Evolutionary conservation across 2,329 filamentous ascomycete genomes (phyloP).

Genomic region (Cercospora sp.): DNA sequence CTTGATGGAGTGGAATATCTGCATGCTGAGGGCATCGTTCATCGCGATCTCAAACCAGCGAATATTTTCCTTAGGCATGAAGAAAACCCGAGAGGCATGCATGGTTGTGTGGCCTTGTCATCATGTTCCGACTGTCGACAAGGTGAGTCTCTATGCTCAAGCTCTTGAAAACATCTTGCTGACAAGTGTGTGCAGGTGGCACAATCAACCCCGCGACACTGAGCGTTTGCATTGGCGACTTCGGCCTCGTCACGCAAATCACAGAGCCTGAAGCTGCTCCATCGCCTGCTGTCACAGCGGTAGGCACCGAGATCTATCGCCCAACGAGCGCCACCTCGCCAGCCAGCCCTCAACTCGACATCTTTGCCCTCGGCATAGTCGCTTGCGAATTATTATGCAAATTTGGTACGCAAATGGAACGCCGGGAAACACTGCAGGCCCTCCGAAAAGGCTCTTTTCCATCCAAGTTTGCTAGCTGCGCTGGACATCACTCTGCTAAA

Average conservation of each 20-base stretch:
- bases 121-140: slow-evolving; percentile 49
- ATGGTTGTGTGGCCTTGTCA: slow-evolving; percentile 49
- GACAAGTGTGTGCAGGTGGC: neutral
- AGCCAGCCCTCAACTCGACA: slow-evolving; percentile 57
- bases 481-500: slow-evolving; percentile 12
- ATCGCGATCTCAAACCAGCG: slow-evolving; percentile 67
- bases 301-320: slow-evolving; percentile 64
- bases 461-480: slow-evolving; percentile 16
- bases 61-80: slow-evolving; percentile 65
- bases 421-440: slow-evolving; percentile 39
- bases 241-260: slow-evolving; percentile 63
- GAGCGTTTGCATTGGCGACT: slow-evolving; percentile 64
- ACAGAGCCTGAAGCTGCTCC: slow-evolving; percentile 37
- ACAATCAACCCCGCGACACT: slow-evolving; percentile 27
- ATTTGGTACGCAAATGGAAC: slow-evolving; percentile 50
- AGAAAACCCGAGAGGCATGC: slow-evolving; percentile 28
- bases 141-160: neutral
- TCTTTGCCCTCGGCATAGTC: slow-evolving; percentile 63
- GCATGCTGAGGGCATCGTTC: slow-evolving; percentile 61
- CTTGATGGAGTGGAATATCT: slow-evolving; percentile 66
- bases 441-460: slow-evolving; percentile 32
- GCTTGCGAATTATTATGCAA: slow-evolving; percentile 61
- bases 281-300: slow-evolving; percentile 36
- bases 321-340: slow-evolving; percentile 44
- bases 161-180: neutral